These are phyloP conservation scores for Dentipellis fragilis DNA, from an alignment of 768 basidiomycete species.

Conservation along the genomic window DNA sequence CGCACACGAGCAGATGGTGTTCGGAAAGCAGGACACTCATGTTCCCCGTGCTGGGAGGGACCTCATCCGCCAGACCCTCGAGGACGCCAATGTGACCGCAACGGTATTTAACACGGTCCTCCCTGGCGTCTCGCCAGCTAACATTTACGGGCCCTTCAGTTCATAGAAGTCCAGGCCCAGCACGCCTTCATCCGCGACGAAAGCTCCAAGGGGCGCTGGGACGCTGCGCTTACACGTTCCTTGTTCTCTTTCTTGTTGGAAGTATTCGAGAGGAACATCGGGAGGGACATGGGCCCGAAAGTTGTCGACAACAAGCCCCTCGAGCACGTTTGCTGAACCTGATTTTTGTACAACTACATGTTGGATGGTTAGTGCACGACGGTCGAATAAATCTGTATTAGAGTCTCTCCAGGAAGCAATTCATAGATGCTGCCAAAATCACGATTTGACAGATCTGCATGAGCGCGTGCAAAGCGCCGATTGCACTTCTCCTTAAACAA, in stretches of 20 bases:
- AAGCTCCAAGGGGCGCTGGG: conserved; percentile 89
- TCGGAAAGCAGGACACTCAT: conserved; percentile 96
- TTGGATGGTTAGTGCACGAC: no score
- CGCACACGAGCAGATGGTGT: conserved; percentile 63
- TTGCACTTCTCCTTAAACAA: background rate
- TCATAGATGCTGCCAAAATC: background rate
- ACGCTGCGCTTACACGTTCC: conserved; percentile 78
- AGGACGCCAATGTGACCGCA: conserved; percentile 63
- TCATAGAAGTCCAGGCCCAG: conserved; percentile 93
- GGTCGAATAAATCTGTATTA: background rate
- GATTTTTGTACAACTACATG: no score
- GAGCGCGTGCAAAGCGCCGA: background rate
- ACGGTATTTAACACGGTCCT: conserved; percentile 38
- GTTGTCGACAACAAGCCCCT: conserved; percentile 33
- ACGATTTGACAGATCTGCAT: background rate
- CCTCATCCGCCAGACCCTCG: conserved; percentile 71
- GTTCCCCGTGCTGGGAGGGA: conserved; percentile 83
- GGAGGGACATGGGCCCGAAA: conserved; percentile 72
- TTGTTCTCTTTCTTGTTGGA: conserved; percentile 87
- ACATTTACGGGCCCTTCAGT: conserved; percentile 31
- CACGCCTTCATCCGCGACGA: conserved; percentile 96
- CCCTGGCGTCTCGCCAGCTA: background rate
- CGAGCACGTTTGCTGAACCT: conserved; percentile 73
- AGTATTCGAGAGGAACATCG: conserved; percentile 83
- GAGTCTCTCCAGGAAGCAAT: background rate